Evolutionary conservation across 208 protist genomes (phyloP).

Genomic region (Acanthamoeba lenticulata): DNA sequence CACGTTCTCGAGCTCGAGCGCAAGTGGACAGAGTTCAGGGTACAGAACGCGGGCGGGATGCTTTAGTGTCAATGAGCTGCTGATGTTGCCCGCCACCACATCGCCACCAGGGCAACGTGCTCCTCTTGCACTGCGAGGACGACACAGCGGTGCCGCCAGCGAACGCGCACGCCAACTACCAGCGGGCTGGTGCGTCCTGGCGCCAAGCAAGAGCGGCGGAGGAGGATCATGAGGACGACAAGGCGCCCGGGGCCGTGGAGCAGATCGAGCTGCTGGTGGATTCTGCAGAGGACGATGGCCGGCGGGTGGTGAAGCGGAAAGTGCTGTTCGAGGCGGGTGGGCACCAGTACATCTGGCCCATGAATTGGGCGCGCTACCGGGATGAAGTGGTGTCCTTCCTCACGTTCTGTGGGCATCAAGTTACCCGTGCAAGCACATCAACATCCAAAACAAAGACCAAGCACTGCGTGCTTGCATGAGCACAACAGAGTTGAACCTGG

Average conservation of each 20-base stretch:
- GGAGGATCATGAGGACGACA: neutral
- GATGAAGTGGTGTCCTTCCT: neutral
- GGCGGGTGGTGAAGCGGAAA: neutral
- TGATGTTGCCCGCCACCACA: neutral
- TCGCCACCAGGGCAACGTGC: neutral
- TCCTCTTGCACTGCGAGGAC: neutral
- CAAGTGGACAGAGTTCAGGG: neutral
- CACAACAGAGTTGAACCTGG: too few relatives aligned
- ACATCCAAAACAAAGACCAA: too few relatives aligned
- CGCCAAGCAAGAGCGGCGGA: neutral
- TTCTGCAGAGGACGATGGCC: neutral
- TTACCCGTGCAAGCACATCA: too few relatives aligned
- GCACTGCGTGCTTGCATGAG: too few relatives aligned
- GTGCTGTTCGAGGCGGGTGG: neutral
- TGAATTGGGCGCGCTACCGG: neutral
- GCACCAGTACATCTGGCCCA: neutral
- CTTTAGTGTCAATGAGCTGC: too few relatives aligned
- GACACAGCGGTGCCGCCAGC: neutral
- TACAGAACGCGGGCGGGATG: too few relatives aligned
- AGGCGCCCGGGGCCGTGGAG: neutral
- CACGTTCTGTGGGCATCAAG: neutral
- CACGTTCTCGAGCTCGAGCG: neutral
- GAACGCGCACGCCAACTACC: neutral
- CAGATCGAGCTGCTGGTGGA: neutral
- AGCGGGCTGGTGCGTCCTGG: neutral